Percentiles rank a stretch among this genome's conserved stretches.
Conservation (phyloP, 345 rosid genomes). For the Psidium friedrichsthalianum region DNA sequence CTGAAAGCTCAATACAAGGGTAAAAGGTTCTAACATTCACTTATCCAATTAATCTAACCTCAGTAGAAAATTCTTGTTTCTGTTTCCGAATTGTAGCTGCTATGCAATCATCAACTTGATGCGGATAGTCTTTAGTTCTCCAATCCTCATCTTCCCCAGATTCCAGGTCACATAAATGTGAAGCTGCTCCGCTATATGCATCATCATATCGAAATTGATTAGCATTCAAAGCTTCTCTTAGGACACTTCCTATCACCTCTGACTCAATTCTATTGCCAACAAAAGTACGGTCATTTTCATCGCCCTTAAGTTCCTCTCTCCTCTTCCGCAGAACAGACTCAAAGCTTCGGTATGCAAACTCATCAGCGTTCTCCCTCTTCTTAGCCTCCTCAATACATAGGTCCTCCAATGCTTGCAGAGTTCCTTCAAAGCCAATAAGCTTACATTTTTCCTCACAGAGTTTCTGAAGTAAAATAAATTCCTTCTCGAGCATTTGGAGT, state of each 20-base stretch:
- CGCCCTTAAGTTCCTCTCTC: conserved; percentile 50
- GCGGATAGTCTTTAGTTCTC: conserved; percentile 57
- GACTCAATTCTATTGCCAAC: conserved; percentile 47
- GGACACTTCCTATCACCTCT: conserved; percentile 59
- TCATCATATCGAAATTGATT: conserved; percentile 71
- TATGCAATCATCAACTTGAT: conserved; percentile 65
- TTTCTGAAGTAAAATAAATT: conserved; percentile 58
- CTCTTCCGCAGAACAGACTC: conserved; percentile 58
- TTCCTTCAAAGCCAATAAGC: conserved; percentile 72
- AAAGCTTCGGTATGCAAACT: conserved; percentile 42
- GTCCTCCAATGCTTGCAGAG: conserved; percentile 74
- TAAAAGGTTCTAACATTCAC: neutral
- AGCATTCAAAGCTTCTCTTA: conserved; percentile 60
- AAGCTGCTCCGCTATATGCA: conserved; percentile 37
- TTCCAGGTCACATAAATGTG: conserved; percentile 77
- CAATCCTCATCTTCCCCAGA: conserved; percentile 72
- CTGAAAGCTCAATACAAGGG: neutral
- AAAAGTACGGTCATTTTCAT: conserved; percentile 35
- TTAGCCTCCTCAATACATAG: conserved; percentile 78
- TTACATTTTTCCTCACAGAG: conserved; percentile 78
- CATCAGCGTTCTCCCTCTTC: conserved; percentile 55
- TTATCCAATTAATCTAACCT: conserved; percentile 38
- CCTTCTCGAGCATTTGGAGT: conserved; percentile 72
- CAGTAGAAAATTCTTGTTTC: conserved; percentile 65
- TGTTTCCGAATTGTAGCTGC: conserved; percentile 74